Conservation (phyloP, 2,329 filamentous ascomycete species). For the Botryotinia globosa region DNA sequence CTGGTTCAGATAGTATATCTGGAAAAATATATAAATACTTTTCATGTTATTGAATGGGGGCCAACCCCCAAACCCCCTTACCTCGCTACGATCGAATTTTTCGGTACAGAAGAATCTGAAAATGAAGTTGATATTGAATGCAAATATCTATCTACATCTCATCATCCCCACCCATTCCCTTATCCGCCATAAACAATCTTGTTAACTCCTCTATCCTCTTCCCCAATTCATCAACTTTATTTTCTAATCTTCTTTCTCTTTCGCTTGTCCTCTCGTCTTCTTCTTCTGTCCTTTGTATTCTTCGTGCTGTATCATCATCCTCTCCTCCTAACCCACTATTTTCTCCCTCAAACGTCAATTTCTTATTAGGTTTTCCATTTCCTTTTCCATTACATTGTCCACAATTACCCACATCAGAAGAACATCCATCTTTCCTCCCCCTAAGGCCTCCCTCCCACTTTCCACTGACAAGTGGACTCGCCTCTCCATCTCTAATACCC, state of each 20-base stretch:
- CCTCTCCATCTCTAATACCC: conserved; percentile 17
- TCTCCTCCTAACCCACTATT: conserved; percentile 4
- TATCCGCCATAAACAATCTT: conserved; percentile 50
- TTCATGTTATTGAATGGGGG: neutral
- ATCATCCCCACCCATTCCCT: conserved; percentile 40
- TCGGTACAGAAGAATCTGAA: neutral
- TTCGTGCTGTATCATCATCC: neutral
- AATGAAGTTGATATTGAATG: neutral
- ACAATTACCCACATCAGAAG: neutral
- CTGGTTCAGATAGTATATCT: neutral
- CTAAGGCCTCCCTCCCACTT: neutral
- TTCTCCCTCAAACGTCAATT: conserved; percentile 22
- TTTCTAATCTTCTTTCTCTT: conserved; percentile 41
- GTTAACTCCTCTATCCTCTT: conserved; percentile 59
- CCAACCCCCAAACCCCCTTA: neutral
- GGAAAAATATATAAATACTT: neutral
- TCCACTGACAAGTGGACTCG: conserved; percentile 18
- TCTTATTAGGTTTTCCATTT: conserved; percentile 22
- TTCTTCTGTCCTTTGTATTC: neutral
- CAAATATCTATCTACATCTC: neutral
- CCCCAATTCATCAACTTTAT: conserved; percentile 53
- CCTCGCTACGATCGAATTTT: neutral
- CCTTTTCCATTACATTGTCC: conserved; percentile 25
- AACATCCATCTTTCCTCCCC: neutral
- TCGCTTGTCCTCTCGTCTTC: neutral